Conservation (phyloP, 768 basidiomycete genomes). For the Tricholoma sp. region DNA sequence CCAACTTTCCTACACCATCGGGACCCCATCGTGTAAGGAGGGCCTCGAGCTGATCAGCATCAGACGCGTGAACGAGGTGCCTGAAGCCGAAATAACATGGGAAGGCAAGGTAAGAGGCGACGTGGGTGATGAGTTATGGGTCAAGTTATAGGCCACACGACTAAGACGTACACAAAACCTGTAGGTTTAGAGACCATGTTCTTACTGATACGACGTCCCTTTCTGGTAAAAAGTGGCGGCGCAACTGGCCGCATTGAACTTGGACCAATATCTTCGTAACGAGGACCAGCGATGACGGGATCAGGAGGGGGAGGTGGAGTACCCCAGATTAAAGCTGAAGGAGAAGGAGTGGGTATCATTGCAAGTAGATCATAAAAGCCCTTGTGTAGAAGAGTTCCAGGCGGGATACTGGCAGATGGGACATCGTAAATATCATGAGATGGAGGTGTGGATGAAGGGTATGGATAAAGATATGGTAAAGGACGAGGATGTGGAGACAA, state of each 20-base stretch:
- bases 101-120: conserved; percentile 5
- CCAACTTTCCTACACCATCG: conserved; percentile 83
- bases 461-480: conserved; percentile 31
- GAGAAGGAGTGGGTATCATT: conserved; percentile 67
- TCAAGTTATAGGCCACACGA: background rate
- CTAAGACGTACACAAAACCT: conserved; percentile 70
- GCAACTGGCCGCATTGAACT: conserved; percentile 25
- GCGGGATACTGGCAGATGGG: conserved; percentile 47
- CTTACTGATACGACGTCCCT: conserved; percentile 70
- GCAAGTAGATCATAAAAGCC: conserved; percentile 87
- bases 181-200: conserved; percentile 85
- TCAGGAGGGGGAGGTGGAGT: conserved; percentile 30
- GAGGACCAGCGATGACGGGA: conserved; percentile 54
- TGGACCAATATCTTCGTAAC: conserved; percentile 55
- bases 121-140: background rate
- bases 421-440: conserved; percentile 37
- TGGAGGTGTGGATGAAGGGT: conserved; percentile 34
- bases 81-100: conserved; percentile 36
- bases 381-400: conserved; percentile 75
- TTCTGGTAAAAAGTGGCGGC: conserved; percentile 37
- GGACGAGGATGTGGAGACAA: conserved; percentile 22
- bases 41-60: conserved; percentile 84
- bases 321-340: conserved; percentile 63
- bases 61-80: conserved; percentile 87
- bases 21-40: conserved; percentile 85